A percentile compares a stretch with the other conserved stretches of the same genome.
Conservation (phyloP, 2,329 filamentous ascomycete genomes). For the Epichloe gansuensis region DNA sequence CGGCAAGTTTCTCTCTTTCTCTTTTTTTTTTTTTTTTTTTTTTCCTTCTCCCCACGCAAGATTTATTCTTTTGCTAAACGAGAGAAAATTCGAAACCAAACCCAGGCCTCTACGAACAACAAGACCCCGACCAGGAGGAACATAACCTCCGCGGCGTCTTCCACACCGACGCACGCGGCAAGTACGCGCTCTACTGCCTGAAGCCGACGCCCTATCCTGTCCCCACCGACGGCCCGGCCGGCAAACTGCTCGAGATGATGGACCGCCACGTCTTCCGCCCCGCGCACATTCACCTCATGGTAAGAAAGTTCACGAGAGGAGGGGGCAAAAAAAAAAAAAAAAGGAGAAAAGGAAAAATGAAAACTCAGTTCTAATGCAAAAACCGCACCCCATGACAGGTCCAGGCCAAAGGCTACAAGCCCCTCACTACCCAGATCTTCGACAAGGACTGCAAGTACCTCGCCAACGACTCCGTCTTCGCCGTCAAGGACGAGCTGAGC, state of each 20-base stretch:
- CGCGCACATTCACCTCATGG: slow-evolving; percentile 49
- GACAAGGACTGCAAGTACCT: slow-evolving; percentile 54
- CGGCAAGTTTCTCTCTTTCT: too few species aligned
- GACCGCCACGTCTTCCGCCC: slow-evolving; percentile 46
- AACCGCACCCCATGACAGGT: slow-evolving; percentile 14
- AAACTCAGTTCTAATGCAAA: background rate
- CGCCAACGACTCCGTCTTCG: slow-evolving; percentile 38
- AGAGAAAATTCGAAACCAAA: background rate
- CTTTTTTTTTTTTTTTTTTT: too few species aligned
- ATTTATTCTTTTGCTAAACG: background rate
- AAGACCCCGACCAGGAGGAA: slow-evolving; percentile 57
- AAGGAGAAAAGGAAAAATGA: too few species aligned
- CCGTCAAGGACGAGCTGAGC: slow-evolving; percentile 38
- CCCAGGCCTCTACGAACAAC: slow-evolving; percentile 52
- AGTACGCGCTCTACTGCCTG: slow-evolving; percentile 50
- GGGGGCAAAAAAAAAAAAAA: too few species aligned
- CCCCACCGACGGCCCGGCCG: slow-evolving; percentile 40
- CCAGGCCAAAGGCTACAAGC: slow-evolving; percentile 46
- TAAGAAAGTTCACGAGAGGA: slow-evolving; percentile 11
- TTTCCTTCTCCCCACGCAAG: background rate
- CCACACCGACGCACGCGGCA: slow-evolving; percentile 50
- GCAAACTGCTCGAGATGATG: slow-evolving; percentile 37
- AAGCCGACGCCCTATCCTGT: slow-evolving; percentile 45
- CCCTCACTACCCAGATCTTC: slow-evolving; percentile 64
- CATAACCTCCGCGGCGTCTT: slow-evolving; percentile 66